Base-by-base conservation (phyloP, 305 asterid species). In the Fraxinus greggii region DNA sequence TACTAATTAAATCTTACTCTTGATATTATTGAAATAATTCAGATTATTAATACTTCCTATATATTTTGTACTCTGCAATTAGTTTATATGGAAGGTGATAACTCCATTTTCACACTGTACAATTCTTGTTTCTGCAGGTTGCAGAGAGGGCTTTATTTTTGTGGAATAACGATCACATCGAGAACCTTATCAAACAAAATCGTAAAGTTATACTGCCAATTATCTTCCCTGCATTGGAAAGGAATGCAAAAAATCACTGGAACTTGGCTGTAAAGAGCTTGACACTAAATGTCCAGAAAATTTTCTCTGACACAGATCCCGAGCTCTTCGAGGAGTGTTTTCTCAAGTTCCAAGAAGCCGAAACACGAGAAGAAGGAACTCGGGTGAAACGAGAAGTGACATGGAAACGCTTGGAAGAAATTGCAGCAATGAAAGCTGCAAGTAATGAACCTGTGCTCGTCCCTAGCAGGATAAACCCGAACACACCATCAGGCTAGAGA, bases 321-420 rank as follows among this genome's bases (percentile, higher is more conserved):
- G 95, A 89, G 83, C 89, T 92, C 75, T 88, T 91, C 23, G 95
- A 92, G 79, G 98, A 93, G 83, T 91, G 95, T 75, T 70, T 91
- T 80, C 88, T 80, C 82, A 92, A 89, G 78, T 92, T 86, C 78
- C 91, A 90, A 85, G 93, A 91, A 89, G 94, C 90, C 5, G 89
- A 92, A 80, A 86, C 90, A 26, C 89, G 59, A 32, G 90, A 89
- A 80, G 89, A 89, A 73, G 94, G 86, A 79, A 79, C 73, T 15
- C 85, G 85, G 86, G 69, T 17, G 74, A 93, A 87, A 82, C 93
- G 97, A 13, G 94, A 93, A 84, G 86, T 87, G 33, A 86, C 89
- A 4, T 93, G 98, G 98, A 88, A 88, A 86, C 93, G 89, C 82
- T 82, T 93, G 15, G 98, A 93, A 86, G 94, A 92, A 76, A 89